phyloP scores from a whole-genome alignment of 1,284 basidiomycete species.

The Cutaneotrichosporon daszewskae region DNA sequence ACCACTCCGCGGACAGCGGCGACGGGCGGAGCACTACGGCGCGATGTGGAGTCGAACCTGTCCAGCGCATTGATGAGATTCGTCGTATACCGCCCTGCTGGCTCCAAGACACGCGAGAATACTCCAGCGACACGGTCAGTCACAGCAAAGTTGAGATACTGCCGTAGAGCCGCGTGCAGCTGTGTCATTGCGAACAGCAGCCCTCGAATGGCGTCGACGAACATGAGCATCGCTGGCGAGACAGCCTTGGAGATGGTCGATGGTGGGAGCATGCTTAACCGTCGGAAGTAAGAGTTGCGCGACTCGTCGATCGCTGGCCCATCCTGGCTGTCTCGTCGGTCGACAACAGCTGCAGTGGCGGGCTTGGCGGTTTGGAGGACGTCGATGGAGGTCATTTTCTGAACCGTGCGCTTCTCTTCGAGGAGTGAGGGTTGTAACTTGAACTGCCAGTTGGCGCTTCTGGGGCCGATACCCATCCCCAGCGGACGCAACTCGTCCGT shows the following conservation, averaged over 20 bases:
- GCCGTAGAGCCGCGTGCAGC: conserved; percentile 80
- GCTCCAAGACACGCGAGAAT: conserved; percentile 75
- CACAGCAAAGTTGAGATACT: conserved; percentile 79
- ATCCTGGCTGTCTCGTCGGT: conserved; percentile 18
- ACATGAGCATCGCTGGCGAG: conserved; percentile 63
- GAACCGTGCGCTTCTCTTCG: conserved; percentile 11
- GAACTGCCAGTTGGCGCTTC: conserved; percentile 1
- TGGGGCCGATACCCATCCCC: conserved; percentile 26
- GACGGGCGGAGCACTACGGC: conserved; percentile 59
- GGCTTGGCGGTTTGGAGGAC: conserved; percentile 4
- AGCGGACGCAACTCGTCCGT: conserved; percentile 24
- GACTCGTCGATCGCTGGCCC: conserved; percentile 58
- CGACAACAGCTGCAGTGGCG: conserved; percentile 1
- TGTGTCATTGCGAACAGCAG: conserved; percentile 90
- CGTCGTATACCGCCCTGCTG: conserved; percentile 74
- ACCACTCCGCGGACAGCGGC: conserved; percentile 70
- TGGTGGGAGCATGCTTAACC: conserved; percentile 66
- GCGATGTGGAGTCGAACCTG: conserved; percentile 79
- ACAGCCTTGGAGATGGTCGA: conserved; percentile 64
- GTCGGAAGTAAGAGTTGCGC: conserved; percentile 87
- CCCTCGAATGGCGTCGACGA: conserved; percentile 83
- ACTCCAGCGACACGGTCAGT: conserved; percentile 80
- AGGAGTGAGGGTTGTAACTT: conserved; percentile 3
- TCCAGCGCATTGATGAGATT: conserved; percentile 84
- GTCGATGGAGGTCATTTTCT: conserved; percentile 25